Conservation (phyloP, 805 yeast genomes). For the Yarrowia sp. region DNA sequence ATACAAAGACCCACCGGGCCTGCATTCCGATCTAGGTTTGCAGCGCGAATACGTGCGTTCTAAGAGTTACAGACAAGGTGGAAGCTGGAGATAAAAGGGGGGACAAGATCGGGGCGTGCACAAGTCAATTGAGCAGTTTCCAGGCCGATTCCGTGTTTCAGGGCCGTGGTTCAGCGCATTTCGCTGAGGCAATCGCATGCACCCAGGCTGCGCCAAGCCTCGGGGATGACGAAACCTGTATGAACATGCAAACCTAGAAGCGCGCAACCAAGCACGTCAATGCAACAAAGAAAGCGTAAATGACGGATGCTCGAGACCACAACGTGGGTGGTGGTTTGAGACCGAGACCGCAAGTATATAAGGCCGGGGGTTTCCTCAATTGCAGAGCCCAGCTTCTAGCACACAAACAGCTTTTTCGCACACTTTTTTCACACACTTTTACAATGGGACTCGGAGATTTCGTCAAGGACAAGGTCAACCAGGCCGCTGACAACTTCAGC, state of each 20-base stretch:
- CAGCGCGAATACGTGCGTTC: constrained; percentile 8
- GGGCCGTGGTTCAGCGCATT: not conserved
- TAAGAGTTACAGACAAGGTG: constrained; percentile 1
- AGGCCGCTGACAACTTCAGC: constrained; percentile 17
- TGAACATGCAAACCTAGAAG: not conserved
- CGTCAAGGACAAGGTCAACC: constrained; percentile 38
- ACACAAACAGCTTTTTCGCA: not conserved
- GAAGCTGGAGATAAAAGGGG: too few species aligned
- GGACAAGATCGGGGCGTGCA: too few species aligned
- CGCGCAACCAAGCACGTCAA: constrained; percentile 4
- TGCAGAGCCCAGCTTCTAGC: not conserved
- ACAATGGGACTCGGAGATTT: constrained; percentile 39
- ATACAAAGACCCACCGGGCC: constrained; percentile 4
- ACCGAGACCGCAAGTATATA: not conserved
- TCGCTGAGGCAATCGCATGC: not conserved
- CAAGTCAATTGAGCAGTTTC: not conserved
- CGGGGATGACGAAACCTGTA: constrained; percentile 1
- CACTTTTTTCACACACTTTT: not conserved
- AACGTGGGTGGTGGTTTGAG: not conserved
- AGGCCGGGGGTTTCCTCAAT: not conserved
- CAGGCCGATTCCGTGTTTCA: not conserved
- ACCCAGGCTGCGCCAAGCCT: constrained; percentile 8
- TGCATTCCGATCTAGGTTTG: constrained; percentile 26
- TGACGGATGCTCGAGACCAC: not conserved
- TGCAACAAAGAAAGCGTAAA: constrained; percentile 1